Conservation (phyloP, 768 basidiomycete species). For the Trametes coccinea region DNA sequence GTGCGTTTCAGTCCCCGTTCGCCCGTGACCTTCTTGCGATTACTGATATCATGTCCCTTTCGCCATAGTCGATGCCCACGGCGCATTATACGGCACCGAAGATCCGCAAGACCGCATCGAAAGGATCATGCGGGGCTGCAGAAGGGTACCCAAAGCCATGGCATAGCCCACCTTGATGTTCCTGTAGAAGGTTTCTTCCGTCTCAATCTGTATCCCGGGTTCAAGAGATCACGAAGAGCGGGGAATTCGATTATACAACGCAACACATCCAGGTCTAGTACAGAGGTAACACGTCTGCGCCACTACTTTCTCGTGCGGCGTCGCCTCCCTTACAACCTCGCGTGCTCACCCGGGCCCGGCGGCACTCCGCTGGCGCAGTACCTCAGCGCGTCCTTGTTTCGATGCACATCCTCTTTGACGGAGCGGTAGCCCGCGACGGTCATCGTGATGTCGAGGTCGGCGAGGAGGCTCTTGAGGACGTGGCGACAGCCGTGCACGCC, state of each 20-base stretch:
- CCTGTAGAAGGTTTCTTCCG: not conserved
- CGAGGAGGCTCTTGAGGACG: constrained; percentile 53
- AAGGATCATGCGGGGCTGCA: not conserved
- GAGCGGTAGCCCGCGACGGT: constrained; percentile 43
- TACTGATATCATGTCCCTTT: not conserved
- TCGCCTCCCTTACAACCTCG: constrained; percentile 30
- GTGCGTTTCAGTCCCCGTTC: not conserved
- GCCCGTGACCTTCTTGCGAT: not conserved
- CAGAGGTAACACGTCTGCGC: too few relatives aligned
- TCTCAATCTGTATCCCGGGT: not conserved
- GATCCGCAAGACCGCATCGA: not conserved
- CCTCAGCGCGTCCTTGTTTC: constrained; percentile 35
- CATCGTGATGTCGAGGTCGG: constrained; percentile 48
- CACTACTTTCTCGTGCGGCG: not conserved
- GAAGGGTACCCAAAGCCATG: not conserved
- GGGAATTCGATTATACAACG: not conserved
- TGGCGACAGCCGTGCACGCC: constrained; percentile 53
- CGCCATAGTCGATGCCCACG: not conserved
- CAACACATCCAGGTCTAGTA: not conserved
- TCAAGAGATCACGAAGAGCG: not conserved
- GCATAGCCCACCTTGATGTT: not conserved
- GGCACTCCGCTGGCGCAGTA: constrained; percentile 37
- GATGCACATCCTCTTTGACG: constrained; percentile 34
- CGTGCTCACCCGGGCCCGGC: constrained; percentile 34
- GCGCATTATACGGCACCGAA: not conserved